Conservation (phyloP, 1,284 basidiomycete species). For the Neonothopanus nambi region DNA sequence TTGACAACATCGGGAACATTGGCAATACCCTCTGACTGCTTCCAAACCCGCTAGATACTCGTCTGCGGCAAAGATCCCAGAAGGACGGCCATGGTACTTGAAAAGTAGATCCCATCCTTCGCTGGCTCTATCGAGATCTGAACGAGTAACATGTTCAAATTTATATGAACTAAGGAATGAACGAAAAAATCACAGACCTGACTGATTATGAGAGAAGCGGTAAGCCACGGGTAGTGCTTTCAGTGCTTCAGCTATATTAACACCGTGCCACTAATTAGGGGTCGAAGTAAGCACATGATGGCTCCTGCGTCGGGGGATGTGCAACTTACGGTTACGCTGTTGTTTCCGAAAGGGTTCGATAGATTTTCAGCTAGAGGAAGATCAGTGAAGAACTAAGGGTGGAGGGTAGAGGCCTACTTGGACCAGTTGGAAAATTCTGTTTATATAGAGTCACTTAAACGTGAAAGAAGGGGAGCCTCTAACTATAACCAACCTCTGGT, state of each 20-base stretch:
- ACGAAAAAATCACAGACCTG: constrained; percentile 36
- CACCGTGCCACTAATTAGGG: constrained; percentile 52
- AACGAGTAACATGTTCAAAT: background rate
- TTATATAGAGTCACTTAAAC: background rate
- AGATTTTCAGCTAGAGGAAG: constrained; percentile 15
- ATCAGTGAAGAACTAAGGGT: background rate
- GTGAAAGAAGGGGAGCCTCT: background rate
- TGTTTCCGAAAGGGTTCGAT: too few species aligned
- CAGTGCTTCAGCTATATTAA: constrained; percentile 54
- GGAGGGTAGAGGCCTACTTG: constrained; percentile 1
- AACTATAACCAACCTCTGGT: constrained; percentile 25
- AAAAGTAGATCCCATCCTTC: constrained; percentile 59
- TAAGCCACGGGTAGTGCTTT: constrained; percentile 56
- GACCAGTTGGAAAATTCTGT: background rate
- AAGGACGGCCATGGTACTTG: constrained; percentile 60
- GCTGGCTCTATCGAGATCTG: constrained; percentile 52
- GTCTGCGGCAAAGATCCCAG: constrained; percentile 58
- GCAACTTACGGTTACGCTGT: too few species aligned
- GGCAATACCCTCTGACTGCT: constrained; percentile 49
- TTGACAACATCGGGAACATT: constrained; percentile 23
- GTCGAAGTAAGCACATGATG: constrained; percentile 37
- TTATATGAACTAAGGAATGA: constrained; percentile 13
- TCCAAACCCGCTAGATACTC: constrained; percentile 57
- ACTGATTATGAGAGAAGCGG: constrained; percentile 56
- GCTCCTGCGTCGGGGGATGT: too few species aligned